A percentile compares a stretch with the other conserved stretches of the same genome.
Conservation (phyloP, 1,284 basidiomycete species). For the Leccinum fallax region DNA sequence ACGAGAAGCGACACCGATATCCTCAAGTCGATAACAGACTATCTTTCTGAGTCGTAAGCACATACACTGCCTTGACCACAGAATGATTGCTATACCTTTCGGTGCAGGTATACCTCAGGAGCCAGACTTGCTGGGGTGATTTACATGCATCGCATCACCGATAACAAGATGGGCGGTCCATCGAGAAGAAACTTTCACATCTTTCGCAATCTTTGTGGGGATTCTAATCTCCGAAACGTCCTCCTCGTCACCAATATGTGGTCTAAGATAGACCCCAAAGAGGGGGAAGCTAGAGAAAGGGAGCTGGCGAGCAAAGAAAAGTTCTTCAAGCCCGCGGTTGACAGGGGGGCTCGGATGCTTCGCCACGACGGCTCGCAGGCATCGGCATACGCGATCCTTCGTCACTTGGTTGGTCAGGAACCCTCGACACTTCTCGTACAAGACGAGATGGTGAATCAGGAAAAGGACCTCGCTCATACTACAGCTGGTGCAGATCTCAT, state of each 20-base stretch:
- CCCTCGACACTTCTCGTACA: conserved; percentile 40
- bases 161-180: conserved; percentile 51
- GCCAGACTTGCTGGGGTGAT: conserved; percentile 48
- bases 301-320: conserved; percentile 40
- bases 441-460: conserved; percentile 42
- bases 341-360: conserved; percentile 42
- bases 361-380: conserved; percentile 38
- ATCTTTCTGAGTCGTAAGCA: conserved; percentile 36
- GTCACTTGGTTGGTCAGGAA: conserved; percentile 30
- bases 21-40: conserved; percentile 35
- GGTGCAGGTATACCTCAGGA: conserved; percentile 38
- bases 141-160: conserved; percentile 56
- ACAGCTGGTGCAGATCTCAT: conserved; percentile 41
- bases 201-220: conserved; percentile 55
- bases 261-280: conserved; percentile 38
- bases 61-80: background rate
- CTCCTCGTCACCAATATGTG: conserved; percentile 54
- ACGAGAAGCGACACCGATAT: conserved; percentile 38
- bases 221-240: conserved; percentile 45
- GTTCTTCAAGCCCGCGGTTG: conserved; percentile 41
- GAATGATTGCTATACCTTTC: background rate
- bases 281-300: conserved; percentile 37
- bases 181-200: conserved; percentile 50
- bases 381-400: conserved; percentile 36
- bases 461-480: conserved; percentile 40